Conservation (phyloP, 768 basidiomycete genomes). For the Leccinum olivaceopallidum region DNA sequence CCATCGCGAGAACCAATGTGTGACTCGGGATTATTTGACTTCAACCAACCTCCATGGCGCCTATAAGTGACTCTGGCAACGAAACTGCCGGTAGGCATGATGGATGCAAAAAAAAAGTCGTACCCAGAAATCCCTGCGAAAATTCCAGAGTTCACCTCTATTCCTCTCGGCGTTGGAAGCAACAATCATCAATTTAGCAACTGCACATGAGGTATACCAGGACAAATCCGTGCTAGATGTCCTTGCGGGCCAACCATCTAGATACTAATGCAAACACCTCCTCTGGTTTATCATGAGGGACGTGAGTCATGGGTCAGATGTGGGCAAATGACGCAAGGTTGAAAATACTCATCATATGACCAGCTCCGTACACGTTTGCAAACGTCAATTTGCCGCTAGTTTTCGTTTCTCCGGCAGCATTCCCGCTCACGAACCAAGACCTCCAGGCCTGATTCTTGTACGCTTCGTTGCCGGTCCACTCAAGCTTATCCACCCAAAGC, state of each 20-base stretch:
- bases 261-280: conserved; percentile 64
- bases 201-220: conserved; percentile 2
- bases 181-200: neutral
- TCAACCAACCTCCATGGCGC: no score
- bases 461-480: conserved; percentile 57
- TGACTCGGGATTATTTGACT: neutral
- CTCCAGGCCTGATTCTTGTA: conserved; percentile 45
- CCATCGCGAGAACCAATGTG: neutral
- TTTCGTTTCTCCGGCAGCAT: conserved; percentile 57
- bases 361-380: conserved; percentile 63
- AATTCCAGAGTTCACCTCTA: no score
- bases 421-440: conserved; percentile 57
- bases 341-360: conserved; percentile 63
- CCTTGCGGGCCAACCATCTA: conserved; percentile 54
- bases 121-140: neutral
- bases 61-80: neutral
- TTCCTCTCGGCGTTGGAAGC: neutral
- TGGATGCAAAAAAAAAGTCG: neutral
- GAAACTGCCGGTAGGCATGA: neutral
- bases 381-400: conserved; percentile 59
- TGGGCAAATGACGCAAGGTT: conserved; percentile 6
- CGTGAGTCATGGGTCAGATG: conserved; percentile 38
- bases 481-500: conserved; percentile 54
- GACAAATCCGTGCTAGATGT: conserved; percentile 31
- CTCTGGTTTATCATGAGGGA: conserved; percentile 68